Percentiles rank a stretch among this genome's conserved stretches.
Evolutionary conservation across 352 stramenopile species (phyloP).

Genomic region (Phytophthora pisi): DNA sequence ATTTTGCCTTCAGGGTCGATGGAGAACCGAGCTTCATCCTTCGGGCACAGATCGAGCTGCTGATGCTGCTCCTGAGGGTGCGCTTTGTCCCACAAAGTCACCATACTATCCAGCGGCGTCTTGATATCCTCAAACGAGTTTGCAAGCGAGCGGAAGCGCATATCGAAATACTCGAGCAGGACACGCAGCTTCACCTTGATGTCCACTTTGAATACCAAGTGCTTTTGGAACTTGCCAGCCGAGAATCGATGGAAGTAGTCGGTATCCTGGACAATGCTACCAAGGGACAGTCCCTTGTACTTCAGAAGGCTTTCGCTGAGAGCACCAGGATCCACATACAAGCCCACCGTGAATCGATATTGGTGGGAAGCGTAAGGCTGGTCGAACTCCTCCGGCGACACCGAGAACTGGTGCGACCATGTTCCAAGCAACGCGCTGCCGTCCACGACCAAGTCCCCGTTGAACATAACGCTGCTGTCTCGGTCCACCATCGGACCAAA

Average conservation of each 20-base stretch:
- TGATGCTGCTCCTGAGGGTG: slow-evolving; percentile 35
- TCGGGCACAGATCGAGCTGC: slow-evolving; percentile 39
- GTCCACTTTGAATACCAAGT: slow-evolving; percentile 73
- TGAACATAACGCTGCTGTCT: slow-evolving; percentile 67
- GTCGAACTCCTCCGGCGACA: slow-evolving; percentile 42
- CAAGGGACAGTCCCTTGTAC: slow-evolving; percentile 82
- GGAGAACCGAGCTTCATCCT: slow-evolving; percentile 62
- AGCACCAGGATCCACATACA: slow-evolving; percentile 71
- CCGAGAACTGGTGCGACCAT: slow-evolving; percentile 66
- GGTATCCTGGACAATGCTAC: slow-evolving; percentile 76
- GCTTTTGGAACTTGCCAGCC: slow-evolving; percentile 64
- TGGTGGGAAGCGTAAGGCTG: slow-evolving; percentile 39
- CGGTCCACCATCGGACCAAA: slow-evolving; percentile 75
- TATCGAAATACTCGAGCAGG: slow-evolving; percentile 65
- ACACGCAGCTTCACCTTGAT: slow-evolving; percentile 46
- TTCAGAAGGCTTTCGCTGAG: slow-evolving; percentile 73
- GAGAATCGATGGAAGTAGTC: slow-evolving; percentile 80
- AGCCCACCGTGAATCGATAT: slow-evolving; percentile 58
- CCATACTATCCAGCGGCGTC: slow-evolving; percentile 37
- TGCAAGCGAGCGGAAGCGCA: slow-evolving; percentile 35
- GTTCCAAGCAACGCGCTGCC: slow-evolving; percentile 68
- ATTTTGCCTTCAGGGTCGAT: slow-evolving; percentile 53
- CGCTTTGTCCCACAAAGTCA: slow-evolving; percentile 36
- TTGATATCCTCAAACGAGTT: slow-evolving; percentile 33
- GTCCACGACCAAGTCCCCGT: slow-evolving; percentile 59